A percentile compares a stretch with the other conserved stretches of the same genome.
Evolutionary conservation across 2,329 filamentous ascomycete species (phyloP).

Genomic region (Phyllachora maydis): DNA sequence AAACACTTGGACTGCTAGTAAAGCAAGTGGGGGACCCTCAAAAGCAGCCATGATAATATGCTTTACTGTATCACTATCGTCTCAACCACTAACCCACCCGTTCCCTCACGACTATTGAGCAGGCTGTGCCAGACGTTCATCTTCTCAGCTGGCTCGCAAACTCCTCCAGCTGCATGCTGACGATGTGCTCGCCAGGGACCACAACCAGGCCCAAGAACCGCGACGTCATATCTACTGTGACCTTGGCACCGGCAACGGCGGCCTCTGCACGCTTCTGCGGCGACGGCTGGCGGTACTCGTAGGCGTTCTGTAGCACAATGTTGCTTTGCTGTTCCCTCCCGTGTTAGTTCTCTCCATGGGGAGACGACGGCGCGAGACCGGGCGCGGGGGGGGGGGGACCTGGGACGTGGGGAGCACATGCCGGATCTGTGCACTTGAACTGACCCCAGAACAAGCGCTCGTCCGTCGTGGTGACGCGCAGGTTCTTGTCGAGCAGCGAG

Average conservation of each 20-base stretch:
- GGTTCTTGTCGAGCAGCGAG: constrained; percentile 54
- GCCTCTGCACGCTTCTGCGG: constrained; percentile 16
- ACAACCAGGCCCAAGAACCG: constrained; percentile 80
- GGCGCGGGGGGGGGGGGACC: constrained; percentile 1
- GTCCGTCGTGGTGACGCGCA: constrained; percentile 66
- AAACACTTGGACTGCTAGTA: too few species aligned
- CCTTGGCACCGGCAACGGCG: constrained; percentile 14
- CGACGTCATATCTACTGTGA: constrained; percentile 56
- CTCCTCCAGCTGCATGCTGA: constrained; percentile 75
- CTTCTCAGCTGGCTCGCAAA: constrained; percentile 31
- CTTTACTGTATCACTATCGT: too few species aligned
- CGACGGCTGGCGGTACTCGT: constrained; percentile 72
- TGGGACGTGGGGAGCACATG: constrained; percentile 18
- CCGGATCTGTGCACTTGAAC: constrained; percentile 89
- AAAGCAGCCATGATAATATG: too few species aligned
- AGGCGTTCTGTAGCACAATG: constrained; percentile 64
- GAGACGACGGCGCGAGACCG: too few species aligned
- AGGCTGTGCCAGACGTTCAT: too few species aligned
- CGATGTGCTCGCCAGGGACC: constrained; percentile 69
- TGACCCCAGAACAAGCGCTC: constrained; percentile 73
- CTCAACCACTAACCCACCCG: too few species aligned
- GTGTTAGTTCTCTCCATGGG: too few species aligned
- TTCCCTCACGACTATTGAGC: too few species aligned
- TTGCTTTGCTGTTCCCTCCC: constrained; percentile 78
- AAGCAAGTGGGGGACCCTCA: too few species aligned